Conservation (phyloP, 805 yeast species). For the fission yeast (Schizosaccharomyces pombe) region ASM294v3 CU329670.1:1557001-1557500, state of each 20-base stretch:
- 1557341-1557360: conserved; percentile 54
- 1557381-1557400: conserved; percentile 66
- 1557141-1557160: neutral
- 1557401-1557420: conserved; percentile 41
- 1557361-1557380: conserved; percentile 24
- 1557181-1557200: conserved; percentile 77
- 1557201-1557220: conserved; percentile 30
- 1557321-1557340: conserved; percentile 43
- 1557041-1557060: conserved; percentile 13
- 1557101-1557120: conserved; percentile 4
- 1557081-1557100: neutral
- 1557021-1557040: conserved; percentile 15
- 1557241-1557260: conserved; percentile 81
- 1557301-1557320: conserved; percentile 39
- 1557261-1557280: conserved; percentile 76
- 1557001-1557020: conserved; percentile 17
- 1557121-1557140: neutral
- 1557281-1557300: conserved; percentile 87
- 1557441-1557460: conserved; percentile 34
- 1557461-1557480: conserved; percentile 88
- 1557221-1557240: conserved; percentile 64
- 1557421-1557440: conserved; percentile 34
- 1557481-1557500: conserved; percentile 71
- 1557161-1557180: conserved; percentile 28
- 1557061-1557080: conserved; percentile 10